Base-by-base conservation (phyloP, 805 yeast genomes). In the Kurtzmaniella cleridarum region DNA sequence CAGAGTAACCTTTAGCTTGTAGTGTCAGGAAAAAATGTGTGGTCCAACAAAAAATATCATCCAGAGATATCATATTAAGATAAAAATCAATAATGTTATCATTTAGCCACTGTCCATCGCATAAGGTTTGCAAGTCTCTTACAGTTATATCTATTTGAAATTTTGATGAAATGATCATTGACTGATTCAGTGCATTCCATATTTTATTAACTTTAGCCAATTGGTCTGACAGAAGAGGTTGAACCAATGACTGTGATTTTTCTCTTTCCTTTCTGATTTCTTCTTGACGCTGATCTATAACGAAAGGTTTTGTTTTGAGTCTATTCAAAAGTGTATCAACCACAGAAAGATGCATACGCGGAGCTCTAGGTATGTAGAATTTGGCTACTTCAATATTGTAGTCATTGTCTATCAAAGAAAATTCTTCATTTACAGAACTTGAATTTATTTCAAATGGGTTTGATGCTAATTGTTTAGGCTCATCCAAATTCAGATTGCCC, bases 11-110 rank as follows among this genome's bases (percentile, higher is more conserved):
- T 46, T 76, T 79, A 1, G 64, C 56, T 30, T 78, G 72, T 32
- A 93, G 64, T 2, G 82, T 81, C 0, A 95, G 72, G 59, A 76
- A 90, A 55, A 93, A 93, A 62, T 85, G 95, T 0, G 98, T 88
- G 3, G 93, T 84, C 68, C 91, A 93, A 2, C 82, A 79, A 51
- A 79, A 87, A 1, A 77, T 65, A 3, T 51, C 39, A 17, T 75
- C 54, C 3, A 70, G 69, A 2, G 76, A 66, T 5, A 81, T 62
- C 48, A 82, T 49, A 32, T 69, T 67, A 51, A 90, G 66, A 55
- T 83, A 91, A 49, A 80, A 82, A 54, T 93, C 98, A 42, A 93
- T 90, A 3, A 93, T 73, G 32, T 81, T 85, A 59, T 93, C 98
- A 55, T 93, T 93, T 24, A 93, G 71, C 98, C 98, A 93, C 30